These are phyloP conservation scores for Pseudodiploospora longispora DNA, from an alignment of 2,329 filamentous ascomycete genomes.

Conservation along the genomic window DNA sequence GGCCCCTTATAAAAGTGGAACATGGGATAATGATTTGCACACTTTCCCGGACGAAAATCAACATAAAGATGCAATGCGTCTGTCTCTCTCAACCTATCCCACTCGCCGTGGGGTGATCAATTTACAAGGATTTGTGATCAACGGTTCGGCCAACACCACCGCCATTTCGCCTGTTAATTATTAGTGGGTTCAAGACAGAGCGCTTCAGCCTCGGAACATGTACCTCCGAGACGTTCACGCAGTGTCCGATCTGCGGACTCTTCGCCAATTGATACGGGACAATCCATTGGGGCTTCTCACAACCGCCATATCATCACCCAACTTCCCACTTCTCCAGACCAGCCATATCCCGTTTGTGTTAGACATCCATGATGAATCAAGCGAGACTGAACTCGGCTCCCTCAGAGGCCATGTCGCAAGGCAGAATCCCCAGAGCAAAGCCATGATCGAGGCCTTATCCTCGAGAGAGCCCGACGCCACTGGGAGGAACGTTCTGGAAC, in stretches of 20 bases:
- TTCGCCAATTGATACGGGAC: conserved; percentile 48
- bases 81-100: no score
- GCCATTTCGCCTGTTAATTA: no score
- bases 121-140: no score
- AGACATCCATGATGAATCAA: conserved; percentile 36
- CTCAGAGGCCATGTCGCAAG: conserved; percentile 56
- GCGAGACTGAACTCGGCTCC: conserved; percentile 29
- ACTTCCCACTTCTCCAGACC: conserved; percentile 44
- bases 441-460: conserved; percentile 41
- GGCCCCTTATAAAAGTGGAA: no score
- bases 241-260: conserved; percentile 38
- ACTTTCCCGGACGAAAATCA: no score
- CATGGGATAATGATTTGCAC: no score
- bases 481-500: conserved; percentile 22
- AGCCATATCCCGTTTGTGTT: conserved; percentile 55
- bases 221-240: conserved; percentile 48
- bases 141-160: no score
- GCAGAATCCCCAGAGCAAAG: conserved; percentile 56
- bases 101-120: no score
- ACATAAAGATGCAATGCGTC: no score
- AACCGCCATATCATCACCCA: conserved; percentile 46
- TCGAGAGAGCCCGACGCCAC: background rate
- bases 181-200: background rate
- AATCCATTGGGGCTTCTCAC: conserved; percentile 57
- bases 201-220: conserved; percentile 31